phyloP scores from a whole-genome alignment of 805 yeast genomes.

The Saturnispora besseyi region DNA sequence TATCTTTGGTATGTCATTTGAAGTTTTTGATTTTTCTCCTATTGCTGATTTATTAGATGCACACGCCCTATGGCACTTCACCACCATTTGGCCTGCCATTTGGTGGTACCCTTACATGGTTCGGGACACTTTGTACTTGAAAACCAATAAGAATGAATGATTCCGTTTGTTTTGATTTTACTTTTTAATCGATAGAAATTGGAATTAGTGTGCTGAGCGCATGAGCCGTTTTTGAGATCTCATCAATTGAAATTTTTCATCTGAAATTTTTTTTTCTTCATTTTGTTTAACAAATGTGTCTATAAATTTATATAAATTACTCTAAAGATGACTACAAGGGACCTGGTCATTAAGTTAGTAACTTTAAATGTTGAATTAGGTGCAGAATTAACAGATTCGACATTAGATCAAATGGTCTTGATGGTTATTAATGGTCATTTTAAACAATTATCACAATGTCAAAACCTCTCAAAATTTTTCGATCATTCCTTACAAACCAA shows the following conservation, averaged over 20 bases:
- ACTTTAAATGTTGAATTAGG: constrained; percentile 5
- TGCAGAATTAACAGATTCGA: constrained; percentile 2
- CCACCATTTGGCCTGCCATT: constrained; percentile 75
- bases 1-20: constrained; percentile 74
- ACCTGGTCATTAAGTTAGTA: neutral
- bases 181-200: no score
- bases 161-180: neutral
- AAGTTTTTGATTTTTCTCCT: constrained; percentile 82
- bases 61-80: constrained; percentile 88
- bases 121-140: constrained; percentile 32
- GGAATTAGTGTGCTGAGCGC: neutral
- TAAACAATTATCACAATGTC: constrained; percentile 2
- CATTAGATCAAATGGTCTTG: neutral
- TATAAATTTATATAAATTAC: neutral
- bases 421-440: constrained; percentile 8
- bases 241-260: neutral
- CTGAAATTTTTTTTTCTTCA: neutral
- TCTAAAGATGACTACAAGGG: neutral
- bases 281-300: neutral
- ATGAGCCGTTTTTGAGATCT: neutral
- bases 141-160: constrained; percentile 22
- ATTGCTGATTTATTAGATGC: constrained; percentile 68
- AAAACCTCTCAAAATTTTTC: constrained; percentile 16
- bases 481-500: neutral
- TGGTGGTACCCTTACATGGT: constrained; percentile 60